Evolutionary conservation across 192 early-diverging fungal species (phyloP), one percentile per base, ranked within the genome.

Genomic region (Haplosporangium gracile): DNA sequence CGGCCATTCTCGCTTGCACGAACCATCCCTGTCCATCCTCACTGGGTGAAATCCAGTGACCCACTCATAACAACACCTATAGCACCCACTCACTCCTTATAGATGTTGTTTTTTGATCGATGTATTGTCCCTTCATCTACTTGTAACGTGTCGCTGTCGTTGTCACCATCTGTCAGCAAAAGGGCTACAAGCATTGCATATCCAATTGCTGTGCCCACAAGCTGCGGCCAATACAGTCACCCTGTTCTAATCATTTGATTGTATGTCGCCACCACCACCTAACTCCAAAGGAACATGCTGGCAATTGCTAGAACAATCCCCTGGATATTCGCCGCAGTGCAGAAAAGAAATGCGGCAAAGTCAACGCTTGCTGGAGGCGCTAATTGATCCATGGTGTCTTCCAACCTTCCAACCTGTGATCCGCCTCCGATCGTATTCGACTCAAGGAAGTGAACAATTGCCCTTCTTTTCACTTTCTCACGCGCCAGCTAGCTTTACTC

Each of bases 201-300:
- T 10, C 29, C 60, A 65, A 65, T 32, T 65, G 60, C 60, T 65
- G 60, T 65, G 60, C 29, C 60, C 16, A 65, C 60, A 65, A 60
- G 55, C 60, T 65, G 60, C 29, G 60, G 60, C 29, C 22, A 57
- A 0, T 8, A 24, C 55, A 53, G 51, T 53, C 26, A 45, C 29
- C 57, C n/a, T 60, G 9, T 11, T 10, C n/a, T 60, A 26, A 57
- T 57, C 55, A 57, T 26, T 57, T 26, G n/a, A 57, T 57, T 57
- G 55, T 9, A n/a, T 32, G n/a, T 65, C 60, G n/a, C 60, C 26
- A 26, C 29, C n/a, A 26, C 55, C 55, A 1, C 24, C n/a, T 65
- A 10, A 60, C 55, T 60, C n/a, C 55, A 60, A 26, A 26, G 10
- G 55, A 60, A 2, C 8, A 10, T 34, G 49, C 29, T 32, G 1